Conservation (phyloP, 2,329 filamentous ascomycete species). For the Ophiostoma sp. region DNA sequence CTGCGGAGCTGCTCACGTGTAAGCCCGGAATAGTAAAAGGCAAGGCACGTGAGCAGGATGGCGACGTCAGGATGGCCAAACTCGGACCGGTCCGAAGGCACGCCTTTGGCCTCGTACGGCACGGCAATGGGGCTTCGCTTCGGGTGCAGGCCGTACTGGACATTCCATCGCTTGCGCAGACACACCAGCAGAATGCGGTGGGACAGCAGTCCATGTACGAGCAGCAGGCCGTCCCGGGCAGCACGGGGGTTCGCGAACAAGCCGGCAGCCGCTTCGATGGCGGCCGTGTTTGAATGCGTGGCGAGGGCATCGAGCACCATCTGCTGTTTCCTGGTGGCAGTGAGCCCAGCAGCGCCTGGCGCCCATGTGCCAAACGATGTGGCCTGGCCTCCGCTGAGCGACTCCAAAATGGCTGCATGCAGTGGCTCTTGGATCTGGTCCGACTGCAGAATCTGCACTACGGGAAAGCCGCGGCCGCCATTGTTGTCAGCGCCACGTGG, state of each 20-base stretch:
- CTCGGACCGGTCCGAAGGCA: slow-evolving; percentile 56
- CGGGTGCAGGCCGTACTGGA: slow-evolving; percentile 57
- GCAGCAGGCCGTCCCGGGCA: slow-evolving; percentile 36
- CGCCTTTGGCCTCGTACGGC: slow-evolving; percentile 61
- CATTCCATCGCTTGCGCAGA: slow-evolving; percentile 60
- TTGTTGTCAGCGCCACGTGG: slow-evolving; percentile 34
- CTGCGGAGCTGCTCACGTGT: slow-evolving; percentile 44
- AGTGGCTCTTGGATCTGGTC: background rate
- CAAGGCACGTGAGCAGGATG: slow-evolving; percentile 58
- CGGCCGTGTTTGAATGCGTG: background rate
- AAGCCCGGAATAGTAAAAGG: slow-evolving; percentile 61
- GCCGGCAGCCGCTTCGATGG: background rate
- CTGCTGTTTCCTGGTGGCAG: slow-evolving; percentile 39
- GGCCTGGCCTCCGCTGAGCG: background rate
- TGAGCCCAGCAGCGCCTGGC: no score
- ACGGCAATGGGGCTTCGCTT: slow-evolving; percentile 56
- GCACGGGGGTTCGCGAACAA: slow-evolving; percentile 13
- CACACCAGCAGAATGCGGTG: slow-evolving; percentile 54
- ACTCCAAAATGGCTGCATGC: background rate
- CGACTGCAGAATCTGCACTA: slow-evolving; percentile 49
- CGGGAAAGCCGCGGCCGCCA: slow-evolving; percentile 43
- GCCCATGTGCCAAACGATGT: background rate
- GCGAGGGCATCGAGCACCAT: slow-evolving; percentile 33
- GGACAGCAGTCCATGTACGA: slow-evolving; percentile 58
- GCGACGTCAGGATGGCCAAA: slow-evolving; percentile 63